Percentiles rank a stretch among this genome's conserved stretches.
These are phyloP conservation scores for Macrotyloma uniflorum DNA, from an alignment of 306 rosid species.

Conservation along the genomic window DNA sequence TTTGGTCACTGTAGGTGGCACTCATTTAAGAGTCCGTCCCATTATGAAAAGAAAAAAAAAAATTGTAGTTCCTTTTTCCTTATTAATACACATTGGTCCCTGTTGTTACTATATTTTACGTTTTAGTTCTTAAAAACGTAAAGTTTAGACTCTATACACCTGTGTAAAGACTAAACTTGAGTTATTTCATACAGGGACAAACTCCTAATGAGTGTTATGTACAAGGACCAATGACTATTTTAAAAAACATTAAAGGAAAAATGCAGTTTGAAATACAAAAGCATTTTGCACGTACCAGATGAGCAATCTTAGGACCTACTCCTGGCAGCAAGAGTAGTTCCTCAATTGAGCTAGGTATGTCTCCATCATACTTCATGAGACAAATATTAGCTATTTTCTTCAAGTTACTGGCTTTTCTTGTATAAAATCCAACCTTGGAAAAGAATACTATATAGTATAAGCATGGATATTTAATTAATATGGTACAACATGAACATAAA, in stretches of 20 bases:
- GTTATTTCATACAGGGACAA: neutral
- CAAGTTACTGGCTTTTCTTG: slow-evolving; percentile 79
- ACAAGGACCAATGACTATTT: neutral
- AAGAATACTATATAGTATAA: slow-evolving; percentile 3
- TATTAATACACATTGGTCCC: too few species aligned
- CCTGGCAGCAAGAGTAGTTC: slow-evolving; percentile 92
- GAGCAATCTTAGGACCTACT: slow-evolving; percentile 98
- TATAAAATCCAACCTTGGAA: slow-evolving; percentile 88
- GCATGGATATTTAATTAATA: slow-evolving; percentile 23
- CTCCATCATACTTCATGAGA: slow-evolving; percentile 79
- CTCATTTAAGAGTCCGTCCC: neutral
- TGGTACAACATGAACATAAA: neutral
- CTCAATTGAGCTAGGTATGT: slow-evolving; percentile 81
- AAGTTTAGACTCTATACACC: neutral
- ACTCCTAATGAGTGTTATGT: neutral
- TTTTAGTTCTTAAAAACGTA: neutral
- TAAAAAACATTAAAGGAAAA: neutral
- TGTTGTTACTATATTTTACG: neutral
- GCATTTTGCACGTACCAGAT: slow-evolving; percentile 61
- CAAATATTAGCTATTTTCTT: slow-evolving; percentile 89
- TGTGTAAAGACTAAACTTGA: neutral
- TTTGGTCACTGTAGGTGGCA: neutral
- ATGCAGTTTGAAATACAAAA: neutral
- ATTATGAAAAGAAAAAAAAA: too few species aligned
- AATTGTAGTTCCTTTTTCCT: too few species aligned